These are phyloP conservation scores for Dothiorella sarmentorum DNA, from an alignment of 2,329 filamentous ascomycete species.

Conservation along the genomic window DNA sequence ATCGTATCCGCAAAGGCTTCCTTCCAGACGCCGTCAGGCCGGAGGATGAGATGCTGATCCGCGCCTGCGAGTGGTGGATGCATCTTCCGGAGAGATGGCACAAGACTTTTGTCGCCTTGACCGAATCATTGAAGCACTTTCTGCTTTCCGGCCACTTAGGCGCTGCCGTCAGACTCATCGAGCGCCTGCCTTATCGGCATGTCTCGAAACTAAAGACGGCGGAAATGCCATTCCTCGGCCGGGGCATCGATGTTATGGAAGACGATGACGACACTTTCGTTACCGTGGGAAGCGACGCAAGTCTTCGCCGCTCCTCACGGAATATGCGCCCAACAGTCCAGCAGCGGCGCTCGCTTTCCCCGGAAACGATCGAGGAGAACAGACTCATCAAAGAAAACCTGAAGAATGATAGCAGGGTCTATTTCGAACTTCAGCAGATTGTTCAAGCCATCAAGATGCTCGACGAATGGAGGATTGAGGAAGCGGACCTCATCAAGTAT, in stretches of 20 bases:
- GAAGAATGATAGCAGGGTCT: conserved; percentile 28
- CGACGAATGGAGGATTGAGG: conserved; percentile 41
- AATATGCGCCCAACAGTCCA: conserved; percentile 4
- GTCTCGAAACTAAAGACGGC: conserved; percentile 41
- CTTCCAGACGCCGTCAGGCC: conserved; percentile 38
- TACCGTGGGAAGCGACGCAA: background rate
- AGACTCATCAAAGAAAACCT: conserved; percentile 21
- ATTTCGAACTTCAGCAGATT: conserved; percentile 44
- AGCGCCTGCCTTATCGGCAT: conserved; percentile 49
- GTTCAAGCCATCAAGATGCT: conserved; percentile 43
- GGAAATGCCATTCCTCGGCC: conserved; percentile 35
- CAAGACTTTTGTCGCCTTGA: conserved; percentile 57
- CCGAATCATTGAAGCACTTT: conserved; percentile 76
- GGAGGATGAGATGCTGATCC: conserved; percentile 17
- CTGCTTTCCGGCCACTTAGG: conserved; percentile 55
- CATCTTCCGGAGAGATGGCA: conserved; percentile 16
- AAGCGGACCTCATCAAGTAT: conserved; percentile 37
- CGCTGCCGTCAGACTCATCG: conserved; percentile 54
- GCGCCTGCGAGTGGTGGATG: conserved; percentile 38
- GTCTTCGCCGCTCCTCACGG: conserved; percentile 6
- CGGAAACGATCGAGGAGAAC: conserved; percentile 23
- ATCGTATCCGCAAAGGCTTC: conserved; percentile 67
- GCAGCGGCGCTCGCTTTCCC: background rate
- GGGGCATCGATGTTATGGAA: conserved; percentile 32
- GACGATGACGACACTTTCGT: conserved; percentile 1